Conservation (phyloP, 1,284 basidiomycete genomes). For the Gomphus bonarii region DNA sequence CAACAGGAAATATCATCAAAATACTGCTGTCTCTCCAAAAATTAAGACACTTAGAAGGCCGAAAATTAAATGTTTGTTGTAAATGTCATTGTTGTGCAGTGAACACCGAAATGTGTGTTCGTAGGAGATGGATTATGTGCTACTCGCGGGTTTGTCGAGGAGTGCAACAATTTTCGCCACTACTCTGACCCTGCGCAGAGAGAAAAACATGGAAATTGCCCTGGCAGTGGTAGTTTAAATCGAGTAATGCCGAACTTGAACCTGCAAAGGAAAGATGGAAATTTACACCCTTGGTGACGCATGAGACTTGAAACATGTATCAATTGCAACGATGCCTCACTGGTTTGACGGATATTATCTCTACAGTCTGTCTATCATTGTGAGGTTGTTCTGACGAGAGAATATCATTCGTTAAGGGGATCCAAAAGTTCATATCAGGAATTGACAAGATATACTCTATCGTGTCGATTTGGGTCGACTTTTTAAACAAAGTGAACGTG, state of each 20-base stretch:
- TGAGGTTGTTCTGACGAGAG: neutral
- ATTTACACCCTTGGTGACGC: neutral
- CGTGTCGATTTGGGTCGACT: neutral
- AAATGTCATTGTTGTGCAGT: neutral
- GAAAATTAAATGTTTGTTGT: neutral
- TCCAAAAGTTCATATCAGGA: conserved; percentile 7
- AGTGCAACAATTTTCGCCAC: neutral
- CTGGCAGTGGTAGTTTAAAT: neutral
- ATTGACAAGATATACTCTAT: neutral
- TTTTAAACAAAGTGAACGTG: neutral
- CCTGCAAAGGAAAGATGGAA: neutral
- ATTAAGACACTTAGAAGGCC: neutral
- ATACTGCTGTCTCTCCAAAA: neutral
- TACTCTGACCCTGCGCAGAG: neutral
- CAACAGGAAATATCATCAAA: neutral
- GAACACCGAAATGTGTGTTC: neutral
- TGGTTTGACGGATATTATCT: neutral
- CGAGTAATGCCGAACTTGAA: neutral
- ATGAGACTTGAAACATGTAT: neutral
- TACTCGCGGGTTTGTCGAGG: neutral
- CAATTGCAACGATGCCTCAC: neutral
- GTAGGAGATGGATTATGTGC: neutral
- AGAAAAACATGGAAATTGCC: conserved; percentile 1
- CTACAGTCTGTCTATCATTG: no score
- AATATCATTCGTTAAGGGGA: conserved; percentile 4